A percentile compares a stretch with the other conserved stretches of the same genome.
phyloP scores from a whole-genome alignment of 2,329 filamentous ascomycete genomes.

The Paradendryphiella salina region DNA sequence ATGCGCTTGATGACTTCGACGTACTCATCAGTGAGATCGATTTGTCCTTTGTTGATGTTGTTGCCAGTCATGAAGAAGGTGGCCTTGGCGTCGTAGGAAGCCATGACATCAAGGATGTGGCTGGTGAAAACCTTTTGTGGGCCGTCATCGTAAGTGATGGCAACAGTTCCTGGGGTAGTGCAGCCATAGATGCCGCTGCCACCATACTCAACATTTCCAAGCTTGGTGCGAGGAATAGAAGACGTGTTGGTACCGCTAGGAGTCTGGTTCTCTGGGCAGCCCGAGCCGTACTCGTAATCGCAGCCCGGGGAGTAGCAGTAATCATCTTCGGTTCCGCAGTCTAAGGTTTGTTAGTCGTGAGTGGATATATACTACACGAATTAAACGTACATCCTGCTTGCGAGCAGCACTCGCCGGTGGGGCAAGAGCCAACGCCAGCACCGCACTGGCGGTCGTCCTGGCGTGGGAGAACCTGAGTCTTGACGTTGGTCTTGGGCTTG shows the following conservation, averaged over 20 bases:
- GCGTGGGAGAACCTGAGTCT: constrained; percentile 28
- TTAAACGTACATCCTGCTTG: constrained; percentile 33
- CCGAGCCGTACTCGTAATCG: constrained; percentile 63
- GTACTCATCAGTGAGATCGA: constrained; percentile 56
- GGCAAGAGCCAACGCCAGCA: constrained; percentile 34
- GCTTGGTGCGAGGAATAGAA: constrained; percentile 55
- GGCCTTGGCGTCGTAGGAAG: constrained; percentile 63
- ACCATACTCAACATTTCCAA: constrained; percentile 61
- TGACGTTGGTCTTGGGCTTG: constrained; percentile 11
- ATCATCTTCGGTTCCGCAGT: constrained; percentile 58
- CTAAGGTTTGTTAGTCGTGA: constrained; percentile 22
- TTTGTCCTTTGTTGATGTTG: constrained; percentile 60
- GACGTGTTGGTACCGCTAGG: constrained; percentile 61
- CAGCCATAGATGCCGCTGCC: constrained; percentile 61
- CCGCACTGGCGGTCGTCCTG: constrained; percentile 44
- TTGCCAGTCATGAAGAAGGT: constrained; percentile 69
- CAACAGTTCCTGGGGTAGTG: constrained; percentile 59
- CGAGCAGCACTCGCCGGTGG: constrained; percentile 44
- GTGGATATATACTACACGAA: background rate
- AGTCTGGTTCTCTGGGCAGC: constrained; percentile 62
- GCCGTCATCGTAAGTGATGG: constrained; percentile 69
- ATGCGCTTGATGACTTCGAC: constrained; percentile 60
- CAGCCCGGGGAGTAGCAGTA: constrained; percentile 67
- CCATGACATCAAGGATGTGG: constrained; percentile 64
- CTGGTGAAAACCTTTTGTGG: constrained; percentile 62